These are phyloP conservation scores for Podospora fimiseda DNA, from an alignment of 495 filamentous ascomycete genomes.

Conservation along the genomic window DNA sequence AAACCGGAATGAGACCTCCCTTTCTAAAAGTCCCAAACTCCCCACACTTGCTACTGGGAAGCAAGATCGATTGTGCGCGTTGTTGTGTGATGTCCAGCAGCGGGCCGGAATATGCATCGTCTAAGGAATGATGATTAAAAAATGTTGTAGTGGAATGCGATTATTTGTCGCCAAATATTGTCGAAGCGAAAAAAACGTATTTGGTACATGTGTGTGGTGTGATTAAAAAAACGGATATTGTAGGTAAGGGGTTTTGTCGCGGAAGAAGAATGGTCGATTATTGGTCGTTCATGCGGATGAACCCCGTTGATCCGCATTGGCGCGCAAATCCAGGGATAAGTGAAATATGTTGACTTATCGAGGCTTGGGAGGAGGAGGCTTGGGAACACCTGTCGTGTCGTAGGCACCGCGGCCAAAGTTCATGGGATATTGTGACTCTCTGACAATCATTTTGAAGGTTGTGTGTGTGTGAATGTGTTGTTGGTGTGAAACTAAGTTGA, in stretches of 20 bases:
- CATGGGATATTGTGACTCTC: slow-evolving; percentile 34
- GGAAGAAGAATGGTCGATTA: slow-evolving; percentile 4
- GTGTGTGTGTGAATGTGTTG: background rate
- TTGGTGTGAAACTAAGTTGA: slow-evolving; percentile 1
- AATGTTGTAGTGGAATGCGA: slow-evolving; percentile 33
- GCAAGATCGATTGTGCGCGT: too few species aligned
- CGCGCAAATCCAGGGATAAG: slow-evolving; percentile 16
- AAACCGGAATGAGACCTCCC: background rate
- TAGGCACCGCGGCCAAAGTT: slow-evolving; percentile 55
- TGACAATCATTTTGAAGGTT: slow-evolving; percentile 39
- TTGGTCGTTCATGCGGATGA: background rate
- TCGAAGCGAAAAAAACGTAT: slow-evolving; percentile 1
- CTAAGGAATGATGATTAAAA: slow-evolving; percentile 39
- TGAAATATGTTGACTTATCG: slow-evolving; percentile 26
- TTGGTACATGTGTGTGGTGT: slow-evolving; percentile 15
- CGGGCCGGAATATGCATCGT: slow-evolving; percentile 34
- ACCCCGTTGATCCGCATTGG: background rate
- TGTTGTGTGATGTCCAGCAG: slow-evolving; percentile 18
- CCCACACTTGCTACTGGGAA: slow-evolving; percentile 31
- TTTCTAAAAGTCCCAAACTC: background rate
- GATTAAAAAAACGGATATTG: slow-evolving; percentile 25
- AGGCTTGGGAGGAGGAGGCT: slow-evolving; percentile 51
- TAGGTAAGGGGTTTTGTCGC: slow-evolving; percentile 4
- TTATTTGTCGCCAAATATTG: background rate
- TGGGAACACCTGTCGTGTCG: slow-evolving; percentile 50